Conservation (phyloP, 2,329 filamentous ascomycete species). For the Amylocarpus encephaloides region DNA sequence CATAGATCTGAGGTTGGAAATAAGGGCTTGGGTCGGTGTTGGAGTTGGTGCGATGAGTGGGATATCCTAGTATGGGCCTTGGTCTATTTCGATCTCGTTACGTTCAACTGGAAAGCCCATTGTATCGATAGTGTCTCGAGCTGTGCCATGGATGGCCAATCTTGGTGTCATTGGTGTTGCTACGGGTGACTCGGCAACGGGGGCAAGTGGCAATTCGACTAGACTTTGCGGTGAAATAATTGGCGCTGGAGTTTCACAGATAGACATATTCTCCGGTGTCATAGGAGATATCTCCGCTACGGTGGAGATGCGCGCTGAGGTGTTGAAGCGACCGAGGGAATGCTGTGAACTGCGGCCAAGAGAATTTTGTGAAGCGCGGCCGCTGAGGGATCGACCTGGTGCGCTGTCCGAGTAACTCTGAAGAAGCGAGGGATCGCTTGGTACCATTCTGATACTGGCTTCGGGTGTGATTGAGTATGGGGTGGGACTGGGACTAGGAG, state of each 20-base stretch:
- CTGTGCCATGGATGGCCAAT: neutral
- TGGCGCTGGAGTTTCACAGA: neutral
- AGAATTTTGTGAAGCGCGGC: neutral
- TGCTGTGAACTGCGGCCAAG: neutral
- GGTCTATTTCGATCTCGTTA: neutral
- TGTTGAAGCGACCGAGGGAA: neutral
- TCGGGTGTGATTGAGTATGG: neutral
- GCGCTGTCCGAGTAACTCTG: neutral
- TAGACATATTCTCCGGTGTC: neutral
- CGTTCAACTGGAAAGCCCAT: conserved; percentile 6
- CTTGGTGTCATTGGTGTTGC: neutral
- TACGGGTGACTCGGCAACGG: neutral
- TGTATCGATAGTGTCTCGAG: neutral
- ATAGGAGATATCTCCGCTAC: neutral
- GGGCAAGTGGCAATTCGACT: neutral
- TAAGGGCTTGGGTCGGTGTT: neutral
- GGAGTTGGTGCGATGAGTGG: neutral
- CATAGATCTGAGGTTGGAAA: neutral
- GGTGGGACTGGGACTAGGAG: neutral
- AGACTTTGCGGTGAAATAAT: neutral
- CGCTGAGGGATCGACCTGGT: neutral
- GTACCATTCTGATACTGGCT: conserved; percentile 3
- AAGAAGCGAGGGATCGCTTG: conserved; percentile 3
- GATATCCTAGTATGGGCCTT: neutral
- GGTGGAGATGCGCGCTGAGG: neutral